Conservation (phyloP, 129 eudicot species). For the Tanacetum coccineum region DNA sequence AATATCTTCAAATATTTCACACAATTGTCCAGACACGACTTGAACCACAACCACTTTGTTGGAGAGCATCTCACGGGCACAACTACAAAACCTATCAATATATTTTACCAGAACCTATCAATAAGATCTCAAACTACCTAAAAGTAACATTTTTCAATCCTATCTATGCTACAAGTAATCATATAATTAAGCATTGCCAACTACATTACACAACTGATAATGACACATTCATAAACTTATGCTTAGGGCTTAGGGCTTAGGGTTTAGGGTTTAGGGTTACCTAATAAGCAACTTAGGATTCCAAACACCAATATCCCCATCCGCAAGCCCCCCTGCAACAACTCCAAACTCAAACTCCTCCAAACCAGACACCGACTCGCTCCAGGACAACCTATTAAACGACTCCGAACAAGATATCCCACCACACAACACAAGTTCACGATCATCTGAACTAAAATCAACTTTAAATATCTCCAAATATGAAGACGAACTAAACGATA, state of each 20-base stretch:
- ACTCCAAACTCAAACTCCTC: slow-evolving; percentile 68
- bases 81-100: too few relatives aligned
- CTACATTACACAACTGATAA: slow-evolving; percentile 1
- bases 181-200: not conserved
- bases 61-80: too few relatives aligned
- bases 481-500: slow-evolving; percentile 77
- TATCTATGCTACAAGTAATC: slow-evolving; percentile 14
- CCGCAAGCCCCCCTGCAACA: slow-evolving; percentile 82
- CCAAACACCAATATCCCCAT: slow-evolving; percentile 82
- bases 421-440: slow-evolving; percentile 44
- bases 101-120: too few relatives aligned
- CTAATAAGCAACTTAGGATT: slow-evolving; percentile 65
- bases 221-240: too few relatives aligned
- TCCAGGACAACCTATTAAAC: slow-evolving; percentile 80
- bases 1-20: too few relatives aligned
- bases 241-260: too few relatives aligned
- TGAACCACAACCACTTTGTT: too few relatives aligned
- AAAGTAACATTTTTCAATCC: not conserved
- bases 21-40: too few relatives aligned
- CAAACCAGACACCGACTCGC: slow-evolving; percentile 37
- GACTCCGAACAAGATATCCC: slow-evolving; percentile 61
- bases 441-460: slow-evolving; percentile 74
- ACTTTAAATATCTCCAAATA: slow-evolving; percentile 71
- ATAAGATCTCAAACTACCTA: too few relatives aligned
- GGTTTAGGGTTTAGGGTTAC: too few relatives aligned